Evolutionary conservation across 2,329 filamentous ascomycete genomes (phyloP), one percentile per base, ranked within the genome.

Genomic region (Coniochaeta sp.): DNA sequence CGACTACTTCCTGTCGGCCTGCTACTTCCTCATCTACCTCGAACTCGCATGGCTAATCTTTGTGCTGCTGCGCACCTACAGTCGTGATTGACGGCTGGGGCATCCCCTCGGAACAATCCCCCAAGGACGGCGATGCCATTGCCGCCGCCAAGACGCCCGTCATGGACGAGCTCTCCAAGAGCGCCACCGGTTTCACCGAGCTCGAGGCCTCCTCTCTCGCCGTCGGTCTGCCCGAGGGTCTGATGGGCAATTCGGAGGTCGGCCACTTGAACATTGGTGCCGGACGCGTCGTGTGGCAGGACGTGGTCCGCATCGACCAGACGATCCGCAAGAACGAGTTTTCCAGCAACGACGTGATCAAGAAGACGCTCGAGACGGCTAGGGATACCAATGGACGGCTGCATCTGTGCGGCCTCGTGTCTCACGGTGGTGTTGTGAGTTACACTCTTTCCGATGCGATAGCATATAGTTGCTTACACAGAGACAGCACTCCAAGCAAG

Each of bases 51-150:
- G 81, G 81, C 81, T 86, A 82, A 84, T 83, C 62, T 74, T 81
- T 69, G 73, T 83, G 72, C 71, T 85, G 58, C 71, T 81, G 67
- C 77, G 77, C 66, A 75, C 74, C 58, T 73, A 72, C 71, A 92
- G 89, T 99, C 84, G 95, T 98, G 78, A 99, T 99, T 82, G 95
- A 99, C 80, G 95, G 95, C 72, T 99, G 95, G 95, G 95, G 95
- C 72, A 86, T 98, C 70, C 85, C 93, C 69, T 86, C 86, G 65
- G 88, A 89, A 67, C 79, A 87, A 62, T 96, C 92, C 61, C 90
- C 89, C 70, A 89, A 90, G 71, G 76, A 96, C 76, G 93, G 95
- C 76, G 93, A 99, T 80, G 95, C 95, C 72, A 98, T 99, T 74
- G 88, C 93, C 68, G 90, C 90, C 65, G 95, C 93, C 68, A 83